Percentiles rank a stretch among this genome's conserved stretches.
Evolutionary conservation across 345 rosid genomes (phyloP).

Genomic region (Acer yangbiense): DNA sequence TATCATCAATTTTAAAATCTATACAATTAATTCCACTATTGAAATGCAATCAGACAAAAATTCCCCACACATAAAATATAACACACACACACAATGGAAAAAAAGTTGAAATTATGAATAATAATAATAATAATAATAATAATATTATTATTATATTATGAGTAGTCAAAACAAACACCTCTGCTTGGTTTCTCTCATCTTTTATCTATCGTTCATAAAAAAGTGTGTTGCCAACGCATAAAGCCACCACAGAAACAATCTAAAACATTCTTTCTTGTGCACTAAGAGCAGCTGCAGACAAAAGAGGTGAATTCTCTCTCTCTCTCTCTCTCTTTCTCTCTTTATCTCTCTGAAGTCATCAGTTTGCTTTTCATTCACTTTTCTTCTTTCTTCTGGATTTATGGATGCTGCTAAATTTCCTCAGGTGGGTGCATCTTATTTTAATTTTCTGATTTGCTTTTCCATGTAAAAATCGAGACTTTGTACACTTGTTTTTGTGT

Average conservation of each 20-base stretch:
- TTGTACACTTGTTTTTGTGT: constrained; percentile 4
- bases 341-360: constrained; percentile 48
- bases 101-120: neutral
- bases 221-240: constrained; percentile 39
- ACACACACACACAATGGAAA: too few relatives aligned
- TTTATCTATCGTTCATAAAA: constrained; percentile 27
- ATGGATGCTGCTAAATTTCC: constrained; percentile 56
- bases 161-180: constrained; percentile 43
- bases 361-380: constrained; percentile 34
- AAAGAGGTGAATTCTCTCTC: constrained; percentile 43
- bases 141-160: neutral
- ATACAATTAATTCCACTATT: neutral
- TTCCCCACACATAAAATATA: constrained; percentile 23
- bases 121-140: neutral
- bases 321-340: constrained; percentile 22
- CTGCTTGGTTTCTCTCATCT: constrained; percentile 2
- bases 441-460: neutral
- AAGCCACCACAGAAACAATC: constrained; percentile 46
- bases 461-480: neutral
- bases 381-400: constrained; percentile 37
- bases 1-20: constrained; percentile 8
- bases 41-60: constrained; percentile 26
- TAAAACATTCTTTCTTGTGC: constrained; percentile 57
- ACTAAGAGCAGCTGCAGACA: constrained; percentile 51
- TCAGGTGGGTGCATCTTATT: constrained; percentile 39